These are phyloP conservation scores for Irineochytrium annulatum DNA, from an alignment of 192 early-diverging fungal genomes.

Conservation along the genomic window DNA sequence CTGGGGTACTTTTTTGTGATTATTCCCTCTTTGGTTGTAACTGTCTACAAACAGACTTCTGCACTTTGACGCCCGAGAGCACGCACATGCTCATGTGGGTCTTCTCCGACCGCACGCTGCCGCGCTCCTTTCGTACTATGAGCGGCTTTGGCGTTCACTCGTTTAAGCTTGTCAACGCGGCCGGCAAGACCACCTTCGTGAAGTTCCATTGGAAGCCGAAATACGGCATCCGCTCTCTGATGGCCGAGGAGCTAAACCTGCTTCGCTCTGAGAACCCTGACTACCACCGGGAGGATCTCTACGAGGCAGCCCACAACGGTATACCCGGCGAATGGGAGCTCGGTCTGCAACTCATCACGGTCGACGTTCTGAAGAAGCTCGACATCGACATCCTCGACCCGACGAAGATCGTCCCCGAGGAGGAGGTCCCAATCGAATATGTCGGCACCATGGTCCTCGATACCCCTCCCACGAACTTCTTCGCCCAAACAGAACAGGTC, in stretches of 20 bases:
- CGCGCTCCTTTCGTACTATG: slow-evolving; percentile 77
- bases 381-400: slow-evolving; percentile 77
- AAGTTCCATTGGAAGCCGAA: slow-evolving; percentile 85
- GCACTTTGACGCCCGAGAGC: slow-evolving; percentile 71
- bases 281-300: slow-evolving; percentile 72
- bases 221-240: slow-evolving; percentile 72
- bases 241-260: slow-evolving; percentile 55
- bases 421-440: slow-evolving; percentile 70
- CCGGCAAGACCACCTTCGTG: slow-evolving; percentile 68
- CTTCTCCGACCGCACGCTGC: slow-evolving; percentile 80
- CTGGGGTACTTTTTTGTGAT: too few species aligned
- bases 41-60: slow-evolving; percentile 56
- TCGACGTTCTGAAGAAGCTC: slow-evolving; percentile 66
- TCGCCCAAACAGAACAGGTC: slow-evolving; percentile 75
- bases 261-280: slow-evolving; percentile 67
- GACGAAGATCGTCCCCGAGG: slow-evolving; percentile 79
- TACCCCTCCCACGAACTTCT: slow-evolving; percentile 74
- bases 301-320: slow-evolving; percentile 62
- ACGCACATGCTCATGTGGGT: slow-evolving; percentile 77
- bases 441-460: slow-evolving; percentile 75
- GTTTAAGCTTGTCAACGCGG: slow-evolving; percentile 64
- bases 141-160: slow-evolving; percentile 79
- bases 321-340: slow-evolving; percentile 71
- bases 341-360: slow-evolving; percentile 70
- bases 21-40: not conserved